Evolutionary conservation across 179 eudicot genomes (phyloP), one percentile per base, ranked within the genome.

Genomic region (Spergularia azorica): DNA sequence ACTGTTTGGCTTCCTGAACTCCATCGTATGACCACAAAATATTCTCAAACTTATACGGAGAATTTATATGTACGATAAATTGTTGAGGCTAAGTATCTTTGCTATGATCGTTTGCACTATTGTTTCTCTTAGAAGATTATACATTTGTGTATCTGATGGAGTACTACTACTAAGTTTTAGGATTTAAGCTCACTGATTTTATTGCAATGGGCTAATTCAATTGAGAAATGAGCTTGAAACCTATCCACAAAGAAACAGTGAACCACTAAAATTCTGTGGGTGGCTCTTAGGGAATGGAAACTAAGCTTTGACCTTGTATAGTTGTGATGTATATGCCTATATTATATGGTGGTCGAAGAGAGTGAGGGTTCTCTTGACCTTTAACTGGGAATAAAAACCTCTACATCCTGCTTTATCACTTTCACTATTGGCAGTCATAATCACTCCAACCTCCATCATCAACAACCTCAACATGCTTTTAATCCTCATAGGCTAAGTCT

Each of bases 351-450:
- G 32, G 69, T 43, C 32, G 5, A 41, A 18, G 7, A n/a, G n/a
- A 16, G 48, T 65, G 51, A n/a, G 57, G 72, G 11, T 68, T 68
- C 32, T 11, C 36, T 68, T 68, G 72, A 50, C 57, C 1, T 68
- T 16, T 18, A 26, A 8, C 16, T 7, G 48, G 17, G 72, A n/a
- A 68, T 68, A 26, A 48, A 48, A 68, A 16, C n/a, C n/a, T 67
- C 9, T 18, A 43, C 1, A 48, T 46, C 65, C 38, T 17, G 26
- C 65, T 63, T 63, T 43, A 41, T 46, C 72, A 16, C 55, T 41
- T 50, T 6, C 10, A 4, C 50, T 48, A 43, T 17, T 46, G 57
- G 57, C 13, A 15, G 21, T 68, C 20, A 51, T 14, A 46, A 46
- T n/a, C 48, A 38, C 48, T 17, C 14, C 11, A 65, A 2, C 14